Conservation (phyloP, 441 rosid genomes). For the Sinapis alba region DNA sequence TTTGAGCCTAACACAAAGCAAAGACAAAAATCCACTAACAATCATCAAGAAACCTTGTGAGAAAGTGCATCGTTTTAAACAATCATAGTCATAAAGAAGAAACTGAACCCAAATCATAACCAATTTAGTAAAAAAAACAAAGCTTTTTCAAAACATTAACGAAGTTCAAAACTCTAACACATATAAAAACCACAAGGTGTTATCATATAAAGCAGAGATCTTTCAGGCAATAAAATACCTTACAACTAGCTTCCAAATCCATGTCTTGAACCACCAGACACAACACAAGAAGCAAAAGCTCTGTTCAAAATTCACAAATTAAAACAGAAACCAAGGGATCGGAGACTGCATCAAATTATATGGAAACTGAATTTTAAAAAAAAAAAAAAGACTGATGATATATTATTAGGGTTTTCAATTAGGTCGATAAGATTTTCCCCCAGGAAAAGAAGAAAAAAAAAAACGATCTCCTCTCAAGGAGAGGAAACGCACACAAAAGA, state of each 20-base stretch:
- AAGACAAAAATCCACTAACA: conserved; percentile 10
- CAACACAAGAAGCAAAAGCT: conserved; percentile 31
- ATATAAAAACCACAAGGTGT: background rate
- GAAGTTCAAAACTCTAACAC: conserved; percentile 5
- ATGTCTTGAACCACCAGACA: conserved; percentile 42
- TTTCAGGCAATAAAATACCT: conserved; percentile 49
- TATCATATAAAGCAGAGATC: conserved; percentile 1
- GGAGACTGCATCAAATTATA: conserved; percentile 18
- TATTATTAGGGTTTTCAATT: conserved; percentile 50
- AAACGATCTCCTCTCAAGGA: conserved; percentile 28
- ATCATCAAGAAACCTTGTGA: background rate
- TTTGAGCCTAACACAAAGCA: background rate
- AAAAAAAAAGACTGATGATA: background rate
- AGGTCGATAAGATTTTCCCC: conserved; percentile 38
- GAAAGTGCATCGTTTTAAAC: background rate
- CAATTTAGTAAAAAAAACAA: background rate
- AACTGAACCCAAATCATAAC: background rate
- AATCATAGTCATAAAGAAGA: background rate
- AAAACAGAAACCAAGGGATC: conserved; percentile 30
- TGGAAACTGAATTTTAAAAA: background rate
- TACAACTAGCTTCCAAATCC: conserved; percentile 84
- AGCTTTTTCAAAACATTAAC: background rate
- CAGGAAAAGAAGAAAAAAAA: conserved; percentile 34
- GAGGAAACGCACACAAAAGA: conserved; percentile 41
- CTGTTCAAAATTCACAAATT: conserved; percentile 24